phyloP scores from a whole-genome alignment of 139 green algal species.

The Desmodesmus armatus region DNA sequence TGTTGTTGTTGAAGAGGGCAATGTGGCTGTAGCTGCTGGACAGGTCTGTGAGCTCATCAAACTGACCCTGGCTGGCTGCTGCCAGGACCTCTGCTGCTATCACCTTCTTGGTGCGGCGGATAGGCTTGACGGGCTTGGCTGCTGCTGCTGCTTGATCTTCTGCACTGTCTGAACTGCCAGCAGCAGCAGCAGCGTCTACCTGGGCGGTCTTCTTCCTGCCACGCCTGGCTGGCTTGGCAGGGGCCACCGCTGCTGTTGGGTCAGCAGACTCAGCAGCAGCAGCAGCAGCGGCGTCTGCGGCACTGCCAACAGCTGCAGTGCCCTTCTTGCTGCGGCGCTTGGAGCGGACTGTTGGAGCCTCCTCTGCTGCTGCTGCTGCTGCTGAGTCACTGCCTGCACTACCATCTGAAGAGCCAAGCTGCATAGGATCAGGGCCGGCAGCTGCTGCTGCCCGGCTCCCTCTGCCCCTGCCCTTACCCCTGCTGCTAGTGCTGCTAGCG shows the following conservation, averaged over 20 bases:
- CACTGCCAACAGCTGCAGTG: too few relatives aligned
- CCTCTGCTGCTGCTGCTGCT: neutral
- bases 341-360: neutral
- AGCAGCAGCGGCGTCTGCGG: neutral
- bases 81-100: slow-evolving; percentile 32
- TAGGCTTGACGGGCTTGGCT: neutral
- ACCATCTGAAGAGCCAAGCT: too few relatives aligned
- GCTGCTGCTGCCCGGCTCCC: too few relatives aligned
- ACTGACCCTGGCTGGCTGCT: neutral
- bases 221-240: neutral
- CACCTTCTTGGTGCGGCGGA: slow-evolving; percentile 33
- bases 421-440: too few relatives aligned
- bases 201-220: neutral
- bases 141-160: neutral
- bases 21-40: slow-evolving; percentile 30
- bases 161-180: neutral
- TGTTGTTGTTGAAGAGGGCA: slow-evolving; percentile 20
- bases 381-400: too few relatives aligned
- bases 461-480: too few relatives aligned
- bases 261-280: neutral
- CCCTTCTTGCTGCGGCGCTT: neutral
- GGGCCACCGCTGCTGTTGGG: too few relatives aligned
- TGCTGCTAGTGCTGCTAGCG: too few relatives aligned
- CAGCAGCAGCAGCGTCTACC: neutral
- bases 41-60: slow-evolving; percentile 1